Evolutionary conservation across 257 asterid genomes (phyloP).

Genomic region (Lantana camara): DNA sequence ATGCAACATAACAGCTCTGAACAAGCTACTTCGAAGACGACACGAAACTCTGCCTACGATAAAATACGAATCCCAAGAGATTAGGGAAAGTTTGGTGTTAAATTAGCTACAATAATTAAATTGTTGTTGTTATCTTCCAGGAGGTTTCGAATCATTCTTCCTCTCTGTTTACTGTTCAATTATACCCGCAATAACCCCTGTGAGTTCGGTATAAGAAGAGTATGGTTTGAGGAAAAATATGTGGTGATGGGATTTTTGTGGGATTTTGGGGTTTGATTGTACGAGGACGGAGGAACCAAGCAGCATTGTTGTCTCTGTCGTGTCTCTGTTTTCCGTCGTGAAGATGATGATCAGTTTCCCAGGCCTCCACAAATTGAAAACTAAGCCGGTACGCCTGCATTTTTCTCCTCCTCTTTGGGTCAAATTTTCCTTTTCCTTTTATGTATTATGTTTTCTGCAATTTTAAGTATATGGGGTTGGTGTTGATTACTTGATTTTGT

Average conservation of each 20-base stretch:
- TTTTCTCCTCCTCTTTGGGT: not conserved
- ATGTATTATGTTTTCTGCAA: constrained; percentile 7
- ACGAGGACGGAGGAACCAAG: not conserved
- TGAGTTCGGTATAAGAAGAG: not conserved
- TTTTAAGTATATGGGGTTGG: constrained; percentile 7
- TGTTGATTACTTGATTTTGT: constrained; percentile 10
- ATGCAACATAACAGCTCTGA: constrained; percentile 4
- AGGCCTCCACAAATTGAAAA: constrained; percentile 53
- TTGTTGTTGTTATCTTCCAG: constrained; percentile 3
- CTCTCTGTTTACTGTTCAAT: constrained; percentile 15
- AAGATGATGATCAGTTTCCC: constrained; percentile 63
- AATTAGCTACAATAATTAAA: not conserved
- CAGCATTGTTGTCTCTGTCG: not conserved
- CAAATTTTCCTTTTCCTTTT: not conserved
- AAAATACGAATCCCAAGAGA: not conserved
- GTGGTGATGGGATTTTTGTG: constrained; percentile 7
- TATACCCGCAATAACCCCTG: not conserved
- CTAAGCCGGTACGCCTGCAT: constrained; percentile 48
- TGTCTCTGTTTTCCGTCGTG: not conserved
- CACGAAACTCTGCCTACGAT: constrained; percentile 1
- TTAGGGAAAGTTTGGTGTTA: not conserved
- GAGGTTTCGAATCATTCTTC: constrained; percentile 21
- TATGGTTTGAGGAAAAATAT: not conserved
- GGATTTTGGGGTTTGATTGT: constrained; percentile 10
- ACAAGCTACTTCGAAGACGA: constrained; percentile 12